Conservation (phyloP, 1,284 basidiomycete species). For the Microbotryum silenes-acaulis region DNA sequence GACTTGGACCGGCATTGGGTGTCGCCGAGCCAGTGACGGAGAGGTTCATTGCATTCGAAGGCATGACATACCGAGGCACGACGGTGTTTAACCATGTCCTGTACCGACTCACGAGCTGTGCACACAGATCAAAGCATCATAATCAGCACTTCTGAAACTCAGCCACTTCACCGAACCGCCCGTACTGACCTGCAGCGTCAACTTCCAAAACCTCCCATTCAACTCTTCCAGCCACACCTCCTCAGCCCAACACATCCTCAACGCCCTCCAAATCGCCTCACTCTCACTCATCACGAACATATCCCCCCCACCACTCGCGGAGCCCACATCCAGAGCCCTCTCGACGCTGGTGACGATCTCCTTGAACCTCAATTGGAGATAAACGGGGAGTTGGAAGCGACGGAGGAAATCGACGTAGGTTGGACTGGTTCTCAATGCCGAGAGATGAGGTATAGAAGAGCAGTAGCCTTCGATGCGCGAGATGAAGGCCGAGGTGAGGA, state of each 20-base stretch:
- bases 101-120: slow-evolving; percentile 67
- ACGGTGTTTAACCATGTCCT: slow-evolving; percentile 59
- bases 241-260: slow-evolving; percentile 71
- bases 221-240: slow-evolving; percentile 76
- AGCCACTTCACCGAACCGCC: too few relatives aligned
- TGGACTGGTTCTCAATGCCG: slow-evolving; percentile 62
- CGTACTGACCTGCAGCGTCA: slow-evolving; percentile 66
- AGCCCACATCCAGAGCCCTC: slow-evolving; percentile 41
- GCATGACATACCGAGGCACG: slow-evolving; percentile 39
- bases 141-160: too few relatives aligned
- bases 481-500: slow-evolving; percentile 75
- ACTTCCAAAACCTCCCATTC: slow-evolving; percentile 72
- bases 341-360: slow-evolving; percentile 75
- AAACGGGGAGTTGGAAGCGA: slow-evolving; percentile 91
- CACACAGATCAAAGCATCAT: neutral
- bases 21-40: slow-evolving; percentile 6
- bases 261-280: slow-evolving; percentile 60
- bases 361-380: slow-evolving; percentile 97
- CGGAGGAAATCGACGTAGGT: slow-evolving; percentile 65
- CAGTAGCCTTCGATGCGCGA: slow-evolving; percentile 71
- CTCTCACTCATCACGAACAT: slow-evolving; percentile 51
- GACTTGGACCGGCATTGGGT: neutral
- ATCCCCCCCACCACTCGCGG: slow-evolving; percentile 20
- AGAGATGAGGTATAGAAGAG: slow-evolving; percentile 62
- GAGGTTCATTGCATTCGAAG: slow-evolving; percentile 19